Evolutionary conservation across 768 basidiomycete genomes (phyloP).

Genomic region (Pleurotus djamor): DNA sequence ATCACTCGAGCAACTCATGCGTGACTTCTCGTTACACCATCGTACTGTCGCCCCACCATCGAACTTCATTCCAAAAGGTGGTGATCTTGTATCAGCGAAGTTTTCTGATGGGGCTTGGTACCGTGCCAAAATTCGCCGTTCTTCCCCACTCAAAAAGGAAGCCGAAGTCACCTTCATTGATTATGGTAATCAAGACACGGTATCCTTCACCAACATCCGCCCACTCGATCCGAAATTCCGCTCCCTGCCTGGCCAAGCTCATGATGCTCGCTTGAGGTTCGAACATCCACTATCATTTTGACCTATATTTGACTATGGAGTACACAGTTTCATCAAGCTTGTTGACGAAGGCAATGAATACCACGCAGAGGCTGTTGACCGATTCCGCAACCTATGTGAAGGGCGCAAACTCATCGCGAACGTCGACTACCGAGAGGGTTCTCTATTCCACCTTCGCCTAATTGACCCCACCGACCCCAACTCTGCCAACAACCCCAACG

Average conservation of each 20-base stretch:
- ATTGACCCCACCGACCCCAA: conserved; percentile 84
- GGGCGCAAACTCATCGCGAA: conserved; percentile 98
- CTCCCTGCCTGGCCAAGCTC: conserved; percentile 87
- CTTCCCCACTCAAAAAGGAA: conserved; percentile 89
- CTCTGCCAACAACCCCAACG: conserved; percentile 62
- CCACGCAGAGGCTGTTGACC: conserved; percentile 77
- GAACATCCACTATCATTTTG: too few relatives aligned
- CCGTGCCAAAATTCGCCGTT: conserved; percentile 85
- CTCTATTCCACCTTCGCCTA: conserved; percentile 81
- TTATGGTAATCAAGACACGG: conserved; percentile 91
- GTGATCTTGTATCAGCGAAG: conserved; percentile 92
- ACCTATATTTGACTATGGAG: too few relatives aligned
- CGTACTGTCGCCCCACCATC: conserved; percentile 54
- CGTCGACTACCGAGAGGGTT: conserved; percentile 81
- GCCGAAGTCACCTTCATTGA: conserved; percentile 95
- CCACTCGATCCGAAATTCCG: conserved; percentile 92
- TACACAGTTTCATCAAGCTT: conserved; percentile 79
- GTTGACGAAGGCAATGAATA: conserved; percentile 84
- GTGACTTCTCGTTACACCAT: conserved; percentile 88
- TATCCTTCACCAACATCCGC: conserved; percentile 80
- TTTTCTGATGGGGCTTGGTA: conserved; percentile 97
- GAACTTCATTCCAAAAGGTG: conserved; percentile 78
- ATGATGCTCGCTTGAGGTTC: conserved; percentile 88
- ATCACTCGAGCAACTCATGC: conserved; percentile 91
- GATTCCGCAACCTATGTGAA: conserved; percentile 84